Evolutionary conservation across 164 flowering plant genomes (phyloP).

Genomic region (Chloranthus sessilifolius): DNA sequence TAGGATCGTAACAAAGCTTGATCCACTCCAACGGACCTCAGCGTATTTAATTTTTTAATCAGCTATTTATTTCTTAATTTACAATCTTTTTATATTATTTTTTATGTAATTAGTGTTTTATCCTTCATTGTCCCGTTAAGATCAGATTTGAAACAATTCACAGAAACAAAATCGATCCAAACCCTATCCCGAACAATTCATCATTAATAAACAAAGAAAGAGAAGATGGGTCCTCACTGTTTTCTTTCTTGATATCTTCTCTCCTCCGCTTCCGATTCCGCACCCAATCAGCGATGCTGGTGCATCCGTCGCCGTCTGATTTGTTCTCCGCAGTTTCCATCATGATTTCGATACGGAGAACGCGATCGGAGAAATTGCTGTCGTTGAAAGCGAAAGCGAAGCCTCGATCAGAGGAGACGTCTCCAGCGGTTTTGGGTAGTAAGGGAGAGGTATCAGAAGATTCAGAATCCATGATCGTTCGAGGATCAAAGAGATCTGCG

Average conservation of each 20-base stretch:
- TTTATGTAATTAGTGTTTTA: too few relatives aligned
- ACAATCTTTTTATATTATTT: too few relatives aligned
- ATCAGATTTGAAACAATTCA: too few relatives aligned
- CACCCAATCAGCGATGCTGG: conserved; percentile 74
- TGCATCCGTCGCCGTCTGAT: conserved; percentile 49
- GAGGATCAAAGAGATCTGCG: conserved; percentile 61
- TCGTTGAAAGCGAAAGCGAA: conserved; percentile 92
- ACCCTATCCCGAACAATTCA: too few relatives aligned
- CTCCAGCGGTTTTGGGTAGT: too few relatives aligned
- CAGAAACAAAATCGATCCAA: too few relatives aligned
- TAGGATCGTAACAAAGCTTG: too few relatives aligned
- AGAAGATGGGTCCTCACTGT: neutral
- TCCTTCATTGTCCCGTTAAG: too few relatives aligned
- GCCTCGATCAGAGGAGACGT: too few relatives aligned
- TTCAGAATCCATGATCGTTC: conserved; percentile 55
- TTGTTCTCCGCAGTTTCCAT: conserved; percentile 37
- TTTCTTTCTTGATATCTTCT: conserved; percentile 61
- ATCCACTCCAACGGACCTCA: too few relatives aligned
- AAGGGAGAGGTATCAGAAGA: conserved; percentile 17
- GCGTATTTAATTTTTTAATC: too few relatives aligned
- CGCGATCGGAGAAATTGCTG: conserved; percentile 82
- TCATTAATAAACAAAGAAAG: neutral
- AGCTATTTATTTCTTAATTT: too few relatives aligned
- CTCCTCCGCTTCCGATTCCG: conserved; percentile 72
- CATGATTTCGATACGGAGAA: conserved; percentile 71